phyloP scores from a whole-genome alignment of 176 grass and related monocot species.

The Triticum monococcum region DNA sequence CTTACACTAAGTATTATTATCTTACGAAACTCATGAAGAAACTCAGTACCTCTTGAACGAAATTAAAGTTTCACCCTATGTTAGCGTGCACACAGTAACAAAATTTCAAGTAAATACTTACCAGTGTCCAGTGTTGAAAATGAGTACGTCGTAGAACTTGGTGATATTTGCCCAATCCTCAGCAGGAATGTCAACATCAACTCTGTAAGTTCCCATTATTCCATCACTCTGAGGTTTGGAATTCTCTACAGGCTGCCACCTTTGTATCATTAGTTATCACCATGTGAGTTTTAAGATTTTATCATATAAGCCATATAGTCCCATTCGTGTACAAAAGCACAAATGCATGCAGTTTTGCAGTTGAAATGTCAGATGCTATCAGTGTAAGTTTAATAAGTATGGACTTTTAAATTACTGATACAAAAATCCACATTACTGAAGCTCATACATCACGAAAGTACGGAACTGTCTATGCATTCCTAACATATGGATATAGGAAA shows the following conservation, averaged over 20 bases:
- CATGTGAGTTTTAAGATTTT: slow-evolving; percentile 40
- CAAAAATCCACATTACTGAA: background rate
- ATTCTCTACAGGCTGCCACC: slow-evolving; percentile 80
- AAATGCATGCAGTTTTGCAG: background rate
- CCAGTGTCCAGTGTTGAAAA: slow-evolving; percentile 99
- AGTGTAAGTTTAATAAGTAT: background rate
- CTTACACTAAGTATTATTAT: background rate
- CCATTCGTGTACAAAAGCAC: background rate
- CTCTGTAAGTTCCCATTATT: slow-evolving; percentile 60
- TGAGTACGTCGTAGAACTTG: slow-evolving; percentile 82
- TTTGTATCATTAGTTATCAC: slow-evolving; percentile 70
- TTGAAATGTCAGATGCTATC: background rate
- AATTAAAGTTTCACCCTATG: background rate
- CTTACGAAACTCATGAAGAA: background rate
- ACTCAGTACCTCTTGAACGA: background rate
- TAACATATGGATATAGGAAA: background rate
- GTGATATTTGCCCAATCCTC: slow-evolving; percentile 75
- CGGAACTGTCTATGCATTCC: background rate
- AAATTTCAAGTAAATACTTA: slow-evolving; percentile 27
- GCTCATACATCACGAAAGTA: background rate
- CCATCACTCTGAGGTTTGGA: slow-evolving; percentile 43
- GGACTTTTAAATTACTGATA: background rate
- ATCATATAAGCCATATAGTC: background rate
- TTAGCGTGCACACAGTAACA: background rate
- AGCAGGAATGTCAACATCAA: slow-evolving; percentile 77